phyloP scores from a whole-genome alignment of 1,139 yeast species.

The Candida sanyaensis region DNA sequence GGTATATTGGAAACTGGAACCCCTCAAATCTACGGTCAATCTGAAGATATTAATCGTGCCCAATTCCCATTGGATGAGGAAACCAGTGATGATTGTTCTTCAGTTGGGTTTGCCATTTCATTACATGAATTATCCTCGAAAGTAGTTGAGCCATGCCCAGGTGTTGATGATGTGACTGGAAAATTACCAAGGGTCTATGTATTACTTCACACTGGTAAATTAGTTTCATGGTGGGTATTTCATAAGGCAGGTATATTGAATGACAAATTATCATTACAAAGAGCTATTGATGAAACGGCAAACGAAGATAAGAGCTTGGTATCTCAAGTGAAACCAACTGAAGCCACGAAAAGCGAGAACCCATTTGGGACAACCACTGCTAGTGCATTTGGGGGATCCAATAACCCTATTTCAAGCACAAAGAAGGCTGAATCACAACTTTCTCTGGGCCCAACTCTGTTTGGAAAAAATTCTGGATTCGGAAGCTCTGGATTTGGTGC shows the following conservation, averaged over 20 bases:
- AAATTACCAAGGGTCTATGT: slow-evolving; percentile 66
- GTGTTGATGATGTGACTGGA: slow-evolving; percentile 52
- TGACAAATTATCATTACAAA: slow-evolving; percentile 21
- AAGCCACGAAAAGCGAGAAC: slow-evolving; percentile 4
- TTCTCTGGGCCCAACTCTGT: slow-evolving; percentile 5
- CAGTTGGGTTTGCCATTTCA: slow-evolving; percentile 70
- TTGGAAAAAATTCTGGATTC: slow-evolving; percentile 1
- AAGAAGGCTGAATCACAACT: not conserved
- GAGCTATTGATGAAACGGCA: slow-evolving; percentile 13
- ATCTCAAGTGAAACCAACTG: not conserved
- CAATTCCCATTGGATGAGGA: slow-evolving; percentile 68
- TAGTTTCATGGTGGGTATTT: slow-evolving; percentile 67
- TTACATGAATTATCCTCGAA: slow-evolving; percentile 38
- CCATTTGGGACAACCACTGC: slow-evolving; percentile 17
- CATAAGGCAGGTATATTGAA: slow-evolving; percentile 48
- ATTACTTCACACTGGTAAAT: slow-evolving; percentile 61
- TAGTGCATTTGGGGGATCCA: slow-evolving; percentile 10
- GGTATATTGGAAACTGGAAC: slow-evolving; percentile 21
- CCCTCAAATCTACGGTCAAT: slow-evolving; percentile 10
- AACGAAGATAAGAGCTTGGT: not conserved
- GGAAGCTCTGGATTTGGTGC: slow-evolving; percentile 9
- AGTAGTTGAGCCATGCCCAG: slow-evolving; percentile 56
- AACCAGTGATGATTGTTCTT: slow-evolving; percentile 65
- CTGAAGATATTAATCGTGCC: slow-evolving; percentile 72
- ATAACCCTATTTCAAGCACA: not conserved